Conservation (phyloP, 768 basidiomycete genomes). For the Trichaptum fuscoviolaceum region DNA sequence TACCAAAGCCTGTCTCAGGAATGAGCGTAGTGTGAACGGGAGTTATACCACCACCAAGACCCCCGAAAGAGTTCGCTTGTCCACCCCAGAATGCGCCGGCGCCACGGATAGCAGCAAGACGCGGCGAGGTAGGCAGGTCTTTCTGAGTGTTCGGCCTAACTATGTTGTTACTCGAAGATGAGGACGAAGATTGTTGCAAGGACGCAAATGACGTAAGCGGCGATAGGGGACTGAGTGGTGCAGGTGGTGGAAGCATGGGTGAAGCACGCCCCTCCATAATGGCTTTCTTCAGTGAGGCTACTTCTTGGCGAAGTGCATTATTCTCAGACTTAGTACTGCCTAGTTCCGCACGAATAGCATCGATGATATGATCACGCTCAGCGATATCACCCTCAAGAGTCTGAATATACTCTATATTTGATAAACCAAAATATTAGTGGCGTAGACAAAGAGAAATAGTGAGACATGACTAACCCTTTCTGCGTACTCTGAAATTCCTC, state of each 20-base stretch:
- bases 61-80: conserved; percentile 27
- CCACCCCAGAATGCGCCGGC: conserved; percentile 80
- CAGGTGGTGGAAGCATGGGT: conserved; percentile 41
- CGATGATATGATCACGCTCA: conserved; percentile 86
- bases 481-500: conserved; percentile 87
- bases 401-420: conserved; percentile 75
- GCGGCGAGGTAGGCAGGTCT: conserved; percentile 63
- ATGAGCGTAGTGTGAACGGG: conserved; percentile 82
- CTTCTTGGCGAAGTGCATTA: conserved; percentile 72
- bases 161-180: conserved; percentile 22
- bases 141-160: conserved; percentile 72
- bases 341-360: conserved; percentile 80
- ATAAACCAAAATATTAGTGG: conserved; percentile 6
- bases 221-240: conserved; percentile 32
- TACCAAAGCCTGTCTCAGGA: conserved; percentile 51
- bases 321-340: conserved; percentile 79
- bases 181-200: conserved; percentile 14
- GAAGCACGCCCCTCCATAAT: conserved; percentile 62
- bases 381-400: conserved; percentile 92
- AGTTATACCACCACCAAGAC: conserved; percentile 61
- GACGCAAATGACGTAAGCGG: conserved; percentile 23
- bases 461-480: conserved; percentile 62
- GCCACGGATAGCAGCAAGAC: conserved; percentile 29
- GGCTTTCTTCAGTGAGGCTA: conserved; percentile 65
- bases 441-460: conserved; percentile 1